A percentile compares a stretch with the other conserved stretches of the same genome.
Conservation (phyloP, 495 filamentous ascomycete species). For the Penicillium daleae region DNA sequence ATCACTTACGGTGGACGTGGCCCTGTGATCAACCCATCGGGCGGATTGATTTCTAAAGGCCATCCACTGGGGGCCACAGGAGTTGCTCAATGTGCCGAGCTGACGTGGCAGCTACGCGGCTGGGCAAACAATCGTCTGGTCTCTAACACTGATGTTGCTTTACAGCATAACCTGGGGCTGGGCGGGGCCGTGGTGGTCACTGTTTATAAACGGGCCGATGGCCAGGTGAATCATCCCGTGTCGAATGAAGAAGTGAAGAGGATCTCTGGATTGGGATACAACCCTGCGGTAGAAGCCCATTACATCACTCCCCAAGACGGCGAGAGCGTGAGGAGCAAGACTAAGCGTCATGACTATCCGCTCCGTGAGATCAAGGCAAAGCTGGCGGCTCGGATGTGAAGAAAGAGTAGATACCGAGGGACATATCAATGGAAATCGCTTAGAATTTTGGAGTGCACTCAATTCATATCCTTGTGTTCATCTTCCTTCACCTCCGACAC, state of each 20-base stretch:
- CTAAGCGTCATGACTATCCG: constrained; percentile 27
- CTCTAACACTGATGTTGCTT: constrained; percentile 61
- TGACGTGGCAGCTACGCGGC: constrained; percentile 91
- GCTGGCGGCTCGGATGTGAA: constrained; percentile 25
- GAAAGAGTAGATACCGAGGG: not conserved
- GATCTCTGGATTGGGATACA: constrained; percentile 70
- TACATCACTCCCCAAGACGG: constrained; percentile 29
- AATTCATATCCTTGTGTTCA: too few relatives aligned
- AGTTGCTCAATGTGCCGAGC: constrained; percentile 89
- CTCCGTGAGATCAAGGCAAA: constrained; percentile 27
- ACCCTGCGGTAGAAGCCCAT: constrained; percentile 74
- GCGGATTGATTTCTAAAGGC: constrained; percentile 91
- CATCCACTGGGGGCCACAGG: constrained; percentile 92
- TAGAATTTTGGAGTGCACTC: too few relatives aligned
- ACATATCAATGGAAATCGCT: too few relatives aligned
- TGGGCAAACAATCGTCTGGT: constrained; percentile 90
- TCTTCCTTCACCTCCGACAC: too few relatives aligned
- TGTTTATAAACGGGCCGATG: constrained; percentile 76
- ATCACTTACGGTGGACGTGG: constrained; percentile 85
- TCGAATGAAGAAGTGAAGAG: constrained; percentile 54
- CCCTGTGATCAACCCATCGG: constrained; percentile 84
- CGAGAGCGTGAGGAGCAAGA: constrained; percentile 31
- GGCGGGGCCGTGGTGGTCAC: constrained; percentile 86
- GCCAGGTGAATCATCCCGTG: constrained; percentile 51
- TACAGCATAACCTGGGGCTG: constrained; percentile 86